phyloP scores from a whole-genome alignment of 2,329 filamentous ascomycete species.

The Fusarium avenaceum region DNA sequence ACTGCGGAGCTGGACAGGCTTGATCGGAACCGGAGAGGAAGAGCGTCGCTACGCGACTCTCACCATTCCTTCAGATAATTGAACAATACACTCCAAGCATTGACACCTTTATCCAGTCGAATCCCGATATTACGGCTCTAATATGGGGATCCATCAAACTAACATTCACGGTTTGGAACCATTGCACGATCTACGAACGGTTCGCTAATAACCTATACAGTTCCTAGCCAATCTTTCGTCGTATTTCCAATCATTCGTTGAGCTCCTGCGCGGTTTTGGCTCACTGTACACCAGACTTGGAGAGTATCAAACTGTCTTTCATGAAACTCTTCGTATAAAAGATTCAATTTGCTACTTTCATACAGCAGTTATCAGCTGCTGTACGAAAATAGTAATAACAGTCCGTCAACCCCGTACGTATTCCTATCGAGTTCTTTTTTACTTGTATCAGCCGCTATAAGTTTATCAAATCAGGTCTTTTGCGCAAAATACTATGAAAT shows the following conservation, averaged over 20 bases:
- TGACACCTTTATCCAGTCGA: constrained; percentile 21
- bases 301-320: constrained; percentile 27
- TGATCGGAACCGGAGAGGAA: constrained; percentile 13
- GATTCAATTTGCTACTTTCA: constrained; percentile 21
- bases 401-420: constrained; percentile 10
- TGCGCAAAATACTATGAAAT: background rate
- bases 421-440: too few species aligned
- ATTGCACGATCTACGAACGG: too few species aligned
- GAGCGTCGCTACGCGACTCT: constrained; percentile 24
- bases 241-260: constrained; percentile 37
- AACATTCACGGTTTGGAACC: constrained; percentile 19
- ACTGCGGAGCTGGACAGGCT: constrained; percentile 25
- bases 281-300: constrained; percentile 6
- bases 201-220: background rate
- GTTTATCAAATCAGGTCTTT: too few species aligned
- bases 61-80: constrained; percentile 30
- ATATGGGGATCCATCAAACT: constrained; percentile 35
- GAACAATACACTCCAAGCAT: constrained; percentile 28
- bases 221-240: constrained; percentile 36
- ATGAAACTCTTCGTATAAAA: background rate
- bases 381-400: constrained; percentile 12
- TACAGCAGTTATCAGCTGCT: constrained; percentile 11
- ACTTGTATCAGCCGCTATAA: too few species aligned
- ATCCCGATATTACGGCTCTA: constrained; percentile 12
- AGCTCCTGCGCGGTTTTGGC: constrained; percentile 25